Evolutionary conservation across 2,329 filamentous ascomycete genomes (phyloP).

Genomic region (Ceratocystis huliohia): DNA sequence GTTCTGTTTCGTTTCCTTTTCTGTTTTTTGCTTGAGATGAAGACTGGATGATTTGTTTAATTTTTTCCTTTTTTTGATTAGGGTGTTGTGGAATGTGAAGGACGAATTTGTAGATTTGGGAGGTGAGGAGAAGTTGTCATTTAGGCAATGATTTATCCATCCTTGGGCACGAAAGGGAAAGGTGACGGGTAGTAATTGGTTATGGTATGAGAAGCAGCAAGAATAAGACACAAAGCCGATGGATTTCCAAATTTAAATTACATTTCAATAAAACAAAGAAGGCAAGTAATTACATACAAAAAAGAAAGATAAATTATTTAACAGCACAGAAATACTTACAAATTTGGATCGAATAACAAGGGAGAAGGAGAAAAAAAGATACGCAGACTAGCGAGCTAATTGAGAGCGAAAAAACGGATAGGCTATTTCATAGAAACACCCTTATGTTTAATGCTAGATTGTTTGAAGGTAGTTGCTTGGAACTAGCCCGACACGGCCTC

Average conservation of each 20-base stretch:
- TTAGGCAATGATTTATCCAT: not conserved
- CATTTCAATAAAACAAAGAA: too few species aligned
- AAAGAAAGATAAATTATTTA: too few species aligned
- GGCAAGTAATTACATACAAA: too few species aligned
- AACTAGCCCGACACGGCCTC: conserved; percentile 47
- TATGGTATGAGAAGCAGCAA: too few species aligned
- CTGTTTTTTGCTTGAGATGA: too few species aligned
- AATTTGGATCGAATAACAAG: not conserved
- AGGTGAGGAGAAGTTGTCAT: not conserved
- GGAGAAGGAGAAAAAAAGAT: not conserved
- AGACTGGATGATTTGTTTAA: not conserved
- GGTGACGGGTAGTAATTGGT: too few species aligned
- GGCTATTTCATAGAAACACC: not conserved
- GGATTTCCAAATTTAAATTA: too few species aligned
- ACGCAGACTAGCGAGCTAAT: not conserved
- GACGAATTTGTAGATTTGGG: not conserved
- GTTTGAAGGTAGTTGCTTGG: conserved; percentile 56
- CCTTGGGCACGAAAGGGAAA: too few species aligned
- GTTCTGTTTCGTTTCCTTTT: too few species aligned
- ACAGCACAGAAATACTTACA: not conserved
- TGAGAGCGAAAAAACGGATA: not conserved
- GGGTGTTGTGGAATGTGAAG: not conserved
- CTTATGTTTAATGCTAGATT: conserved; percentile 8
- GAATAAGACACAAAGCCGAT: too few species aligned
- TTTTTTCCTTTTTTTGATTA: too few species aligned